These are phyloP conservation scores for Dryas octopetala DNA, from an alignment of 306 rosid species.

Conservation along the genomic window DNA sequence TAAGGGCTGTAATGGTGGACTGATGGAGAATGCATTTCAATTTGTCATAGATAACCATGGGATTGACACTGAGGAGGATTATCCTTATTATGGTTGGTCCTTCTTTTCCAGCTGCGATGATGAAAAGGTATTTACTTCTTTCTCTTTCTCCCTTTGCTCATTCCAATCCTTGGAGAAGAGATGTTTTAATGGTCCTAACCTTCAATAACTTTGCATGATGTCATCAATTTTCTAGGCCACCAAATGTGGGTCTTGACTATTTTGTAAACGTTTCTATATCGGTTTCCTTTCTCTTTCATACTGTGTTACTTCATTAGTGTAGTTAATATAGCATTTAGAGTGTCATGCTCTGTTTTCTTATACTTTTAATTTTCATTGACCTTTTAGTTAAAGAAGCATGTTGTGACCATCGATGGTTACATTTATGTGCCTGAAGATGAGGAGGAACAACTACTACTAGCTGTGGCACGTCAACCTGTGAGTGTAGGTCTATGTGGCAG, in stretches of 20 bases:
- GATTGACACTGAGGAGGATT: constrained; percentile 81
- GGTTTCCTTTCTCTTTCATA: no score
- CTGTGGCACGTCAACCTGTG: constrained; percentile 85
- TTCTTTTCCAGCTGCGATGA: constrained; percentile 39
- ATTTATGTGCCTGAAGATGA: constrained; percentile 50
- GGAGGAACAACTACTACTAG: constrained; percentile 64
- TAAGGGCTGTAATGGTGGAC: constrained; percentile 80
- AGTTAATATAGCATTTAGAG: not conserved
- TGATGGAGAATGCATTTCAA: constrained; percentile 79
- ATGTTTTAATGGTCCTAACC: not conserved
- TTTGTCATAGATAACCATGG: constrained; percentile 76
- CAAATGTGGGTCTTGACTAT: no score
- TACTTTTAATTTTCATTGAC: constrained; percentile 15
- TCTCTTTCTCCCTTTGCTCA: not conserved
- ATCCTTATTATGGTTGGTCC: constrained; percentile 51
- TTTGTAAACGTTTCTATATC: no score
- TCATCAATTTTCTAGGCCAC: no score
- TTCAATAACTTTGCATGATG: no score
- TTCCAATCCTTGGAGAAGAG: not conserved
- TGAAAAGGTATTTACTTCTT: constrained; percentile 47
- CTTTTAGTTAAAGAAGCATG: constrained; percentile 56
- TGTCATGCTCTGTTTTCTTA: not conserved
- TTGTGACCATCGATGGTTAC: constrained; percentile 82
- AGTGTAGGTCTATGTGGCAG: constrained; percentile 92
- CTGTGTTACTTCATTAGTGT: not conserved